Conservation (phyloP, 371 early-diverging fungal genomes). For the Batkoa obscura region DNA sequence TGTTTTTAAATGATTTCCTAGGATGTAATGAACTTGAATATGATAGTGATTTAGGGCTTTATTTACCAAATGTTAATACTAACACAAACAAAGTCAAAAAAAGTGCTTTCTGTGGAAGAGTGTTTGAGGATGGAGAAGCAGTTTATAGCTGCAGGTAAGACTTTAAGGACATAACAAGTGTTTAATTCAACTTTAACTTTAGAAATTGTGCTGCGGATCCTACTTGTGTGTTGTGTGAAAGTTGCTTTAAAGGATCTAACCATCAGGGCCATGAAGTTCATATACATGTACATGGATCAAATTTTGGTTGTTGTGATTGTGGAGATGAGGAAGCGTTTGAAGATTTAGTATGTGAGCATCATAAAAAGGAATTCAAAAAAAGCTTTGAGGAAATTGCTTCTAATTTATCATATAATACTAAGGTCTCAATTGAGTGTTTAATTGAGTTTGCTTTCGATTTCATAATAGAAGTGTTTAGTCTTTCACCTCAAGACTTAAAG, state of each 20-base stretch:
- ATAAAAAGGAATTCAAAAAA: slow-evolving; percentile 22
- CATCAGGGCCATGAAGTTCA: slow-evolving; percentile 84
- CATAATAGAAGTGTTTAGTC: neutral
- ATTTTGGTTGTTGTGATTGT: slow-evolving; percentile 95
- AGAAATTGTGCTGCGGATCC: slow-evolving; percentile 84
- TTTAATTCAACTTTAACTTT: slow-evolving; percentile 9
- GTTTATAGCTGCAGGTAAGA: slow-evolving; percentile 65
- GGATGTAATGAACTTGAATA: neutral
- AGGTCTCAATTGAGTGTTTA: neutral
- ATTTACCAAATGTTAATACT: neutral
- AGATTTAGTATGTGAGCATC: slow-evolving; percentile 10
- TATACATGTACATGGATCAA: slow-evolving; percentile 56
- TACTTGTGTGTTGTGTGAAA: slow-evolving; percentile 85
- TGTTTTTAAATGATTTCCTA: neutral
- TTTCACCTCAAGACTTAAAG: too few species aligned
- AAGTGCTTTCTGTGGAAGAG: slow-evolving; percentile 62
- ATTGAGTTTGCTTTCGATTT: neutral
- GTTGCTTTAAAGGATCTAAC: slow-evolving; percentile 79
- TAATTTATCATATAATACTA: neutral
- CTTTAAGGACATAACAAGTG: neutral
- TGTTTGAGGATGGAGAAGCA: slow-evolving; percentile 59
- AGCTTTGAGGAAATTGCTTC: neutral
- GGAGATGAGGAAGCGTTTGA: slow-evolving; percentile 93
- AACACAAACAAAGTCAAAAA: neutral
- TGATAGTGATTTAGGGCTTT: neutral